Base-by-base conservation (phyloP, 148 eudicot genomes). In the Amaranthus palmeri region DNA sequence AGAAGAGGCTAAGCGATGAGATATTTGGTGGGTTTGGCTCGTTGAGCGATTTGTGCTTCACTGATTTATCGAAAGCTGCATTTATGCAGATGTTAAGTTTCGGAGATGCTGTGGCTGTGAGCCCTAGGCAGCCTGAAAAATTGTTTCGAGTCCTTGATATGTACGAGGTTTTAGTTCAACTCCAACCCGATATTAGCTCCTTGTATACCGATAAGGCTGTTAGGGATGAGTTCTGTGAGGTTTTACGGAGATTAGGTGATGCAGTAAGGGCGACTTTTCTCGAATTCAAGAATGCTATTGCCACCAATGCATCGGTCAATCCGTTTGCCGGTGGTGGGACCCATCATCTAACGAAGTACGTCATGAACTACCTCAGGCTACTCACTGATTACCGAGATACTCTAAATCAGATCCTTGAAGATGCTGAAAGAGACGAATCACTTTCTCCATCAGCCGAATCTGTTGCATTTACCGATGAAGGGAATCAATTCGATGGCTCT, bases 81-180 rank as follows among this genome's bases (percentile, higher is more conserved):
- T 79, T 89, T 68, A 65, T 85, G 80, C 90, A 78, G 74, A 84
- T 93, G 54, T 74, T 93, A 68, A 87, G 84, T 73, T 87, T 93
- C 57, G 89, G 84, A 6, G 92, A 89, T 73, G 98, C 96, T 52
- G 83, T 93, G 52, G 87, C 97, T 63, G 81, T 93, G 65, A 86
- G 96, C 4, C 90, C 96, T 46, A 91, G 82, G 75, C 82, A 79
- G 42, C 97, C 97, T 0, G 97, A 93, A 68, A 91, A 91, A 69
- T 72, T 93, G 77, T 78, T 81, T 58, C 77, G 91, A 14, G 76
- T 91, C 61, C 92, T 93, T 40, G 88, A 86, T 77, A 86, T 86
- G 97, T 86, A 86, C 50, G 98, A 89, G 84, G 91, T 82, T 50
- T 77, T 93, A 18, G 78, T 60, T 6, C 83, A 81, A 68, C 85